Percentiles rank a stretch among this genome's conserved stretches.
These are phyloP conservation scores for Casuarina glauca DNA, from an alignment of 306 rosid species.

Conservation along the genomic window DNA sequence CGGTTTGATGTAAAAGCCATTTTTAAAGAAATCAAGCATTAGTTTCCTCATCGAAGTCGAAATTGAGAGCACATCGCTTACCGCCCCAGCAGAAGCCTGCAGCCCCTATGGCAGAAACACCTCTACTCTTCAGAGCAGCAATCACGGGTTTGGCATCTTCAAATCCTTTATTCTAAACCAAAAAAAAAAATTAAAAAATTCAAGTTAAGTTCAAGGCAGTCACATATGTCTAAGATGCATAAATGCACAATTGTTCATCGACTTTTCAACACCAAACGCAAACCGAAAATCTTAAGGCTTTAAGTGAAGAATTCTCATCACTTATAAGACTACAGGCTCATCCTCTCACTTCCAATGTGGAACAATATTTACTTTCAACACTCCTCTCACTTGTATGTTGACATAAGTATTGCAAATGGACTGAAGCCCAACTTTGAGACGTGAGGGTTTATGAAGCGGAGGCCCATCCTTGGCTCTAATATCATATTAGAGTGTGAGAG, in stretches of 20 bases:
- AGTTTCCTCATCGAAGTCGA: neutral
- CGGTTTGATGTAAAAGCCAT: neutral
- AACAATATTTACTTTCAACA: too few relatives aligned
- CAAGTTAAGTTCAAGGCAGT: neutral
- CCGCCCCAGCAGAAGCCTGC: conserved; percentile 82
- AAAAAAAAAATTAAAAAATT: neutral
- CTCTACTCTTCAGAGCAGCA: conserved; percentile 54
- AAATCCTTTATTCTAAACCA: conserved; percentile 45
- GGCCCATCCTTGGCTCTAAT: too few relatives aligned
- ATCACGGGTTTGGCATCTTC: conserved; percentile 50
- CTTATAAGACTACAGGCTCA: too few relatives aligned
- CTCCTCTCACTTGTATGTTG: too few relatives aligned
- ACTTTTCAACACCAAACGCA: neutral
- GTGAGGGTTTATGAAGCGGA: too few relatives aligned
- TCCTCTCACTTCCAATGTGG: too few relatives aligned
- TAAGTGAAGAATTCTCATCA: too few relatives aligned
- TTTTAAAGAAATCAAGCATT: neutral
- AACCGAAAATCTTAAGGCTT: neutral
- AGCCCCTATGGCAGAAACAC: conserved; percentile 57
- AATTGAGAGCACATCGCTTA: conserved; percentile 19
- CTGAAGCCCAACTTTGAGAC: too few relatives aligned
- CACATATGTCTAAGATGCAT: neutral
- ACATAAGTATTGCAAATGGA: too few relatives aligned
- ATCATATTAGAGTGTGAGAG: too few relatives aligned
- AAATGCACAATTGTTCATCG: neutral